Evolutionary conservation across 2,329 filamentous ascomycete genomes (phyloP), one percentile per base, ranked within the genome.

Genomic region (Teratosphaeriaceae sp.): DNA sequence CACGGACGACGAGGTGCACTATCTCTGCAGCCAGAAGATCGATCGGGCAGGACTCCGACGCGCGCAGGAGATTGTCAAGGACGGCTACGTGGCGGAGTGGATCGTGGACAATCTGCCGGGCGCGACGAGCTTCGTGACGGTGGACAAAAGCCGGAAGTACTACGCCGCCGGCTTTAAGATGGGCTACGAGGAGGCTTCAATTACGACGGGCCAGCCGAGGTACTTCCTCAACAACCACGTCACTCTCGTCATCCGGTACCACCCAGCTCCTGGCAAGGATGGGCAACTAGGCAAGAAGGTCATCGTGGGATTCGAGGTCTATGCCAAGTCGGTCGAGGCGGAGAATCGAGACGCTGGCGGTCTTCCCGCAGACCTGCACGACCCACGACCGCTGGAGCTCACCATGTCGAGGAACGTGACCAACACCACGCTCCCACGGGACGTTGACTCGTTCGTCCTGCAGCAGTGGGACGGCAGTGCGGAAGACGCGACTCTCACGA

Each of bases 31-130:
- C 27, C 75, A 74, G 39, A 74, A 82, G 42, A 71, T 92, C 13
- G 76, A 77, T 49, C 74, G 78, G 29, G 71, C 72, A 35, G 83
- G 82, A 36, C 64, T 94, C 45, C 74, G 76, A 54, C 77, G 79
- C 60, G 84, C 85, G 3, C 78, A 76, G 53, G 73, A 88, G 48
- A 68, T 94, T 57, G 82, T 94, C 29, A 76, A 76, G 47, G 78
- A 88, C 41, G 85, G 84, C 26, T 94, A 92, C 62, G 80, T 92
- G n/a, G 82, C 82, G 2, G 88, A 94, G 65, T 94, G 88, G 88
- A 94, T 94, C 53, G 84, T 92, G 50, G 88, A 95, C 64, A 94
- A 94, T 57, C 73, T 95, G 8, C 88, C 88, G 1, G 88, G 88
- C 5, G 88, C 88, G 26, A 94, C 88, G 7, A 89, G 83, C 62